Evolutionary conservation across 1,284 basidiomycete genomes (phyloP).

Genomic region (Dichomitus squalens): DNA sequence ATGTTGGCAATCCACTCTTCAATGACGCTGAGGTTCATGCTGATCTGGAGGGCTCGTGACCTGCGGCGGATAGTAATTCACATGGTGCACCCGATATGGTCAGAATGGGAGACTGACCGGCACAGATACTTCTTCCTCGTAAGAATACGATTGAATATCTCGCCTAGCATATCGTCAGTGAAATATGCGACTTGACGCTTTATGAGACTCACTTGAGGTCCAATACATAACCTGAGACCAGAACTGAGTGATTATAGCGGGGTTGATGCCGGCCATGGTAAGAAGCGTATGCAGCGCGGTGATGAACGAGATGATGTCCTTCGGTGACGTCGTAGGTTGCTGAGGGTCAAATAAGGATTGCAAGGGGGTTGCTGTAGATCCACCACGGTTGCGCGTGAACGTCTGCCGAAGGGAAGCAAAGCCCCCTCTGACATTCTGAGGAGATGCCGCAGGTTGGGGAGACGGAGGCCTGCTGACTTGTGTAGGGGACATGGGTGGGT

Average conservation of each 20-base stretch:
- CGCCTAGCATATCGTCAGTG: slow-evolving; percentile 51
- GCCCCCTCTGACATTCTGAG: slow-evolving; percentile 40
- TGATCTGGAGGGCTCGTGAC: slow-evolving; percentile 87
- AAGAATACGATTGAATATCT: slow-evolving; percentile 93
- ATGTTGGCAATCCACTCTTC: slow-evolving; percentile 92
- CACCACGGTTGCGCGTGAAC: slow-evolving; percentile 51
- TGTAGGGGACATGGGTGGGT: slow-evolving; percentile 47
- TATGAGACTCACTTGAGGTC: slow-evolving; percentile 69
- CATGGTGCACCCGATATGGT: background rate
- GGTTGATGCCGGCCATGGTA: slow-evolving; percentile 89
- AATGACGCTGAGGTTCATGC: slow-evolving; percentile 83
- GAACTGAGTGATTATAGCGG: slow-evolving; percentile 85
- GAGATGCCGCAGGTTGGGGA: slow-evolving; percentile 44
- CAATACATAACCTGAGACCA: slow-evolving; percentile 97
- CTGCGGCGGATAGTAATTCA: slow-evolving; percentile 36
- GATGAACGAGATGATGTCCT: slow-evolving; percentile 79
- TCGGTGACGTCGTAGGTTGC: slow-evolving; percentile 50
- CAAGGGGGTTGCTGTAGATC: slow-evolving; percentile 47
- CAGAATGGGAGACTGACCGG: slow-evolving; percentile 50
- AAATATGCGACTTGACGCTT: slow-evolving; percentile 32
- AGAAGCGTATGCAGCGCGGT: slow-evolving; percentile 89
- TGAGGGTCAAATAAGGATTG: slow-evolving; percentile 55
- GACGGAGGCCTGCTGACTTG: slow-evolving; percentile 49
- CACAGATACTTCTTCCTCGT: slow-evolving; percentile 94
- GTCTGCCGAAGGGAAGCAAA: slow-evolving; percentile 69